These are phyloP conservation scores for Elaeis guineensis DNA, from an alignment of 176 grass and related monocot genomes.

Conservation along the genomic window DNA sequence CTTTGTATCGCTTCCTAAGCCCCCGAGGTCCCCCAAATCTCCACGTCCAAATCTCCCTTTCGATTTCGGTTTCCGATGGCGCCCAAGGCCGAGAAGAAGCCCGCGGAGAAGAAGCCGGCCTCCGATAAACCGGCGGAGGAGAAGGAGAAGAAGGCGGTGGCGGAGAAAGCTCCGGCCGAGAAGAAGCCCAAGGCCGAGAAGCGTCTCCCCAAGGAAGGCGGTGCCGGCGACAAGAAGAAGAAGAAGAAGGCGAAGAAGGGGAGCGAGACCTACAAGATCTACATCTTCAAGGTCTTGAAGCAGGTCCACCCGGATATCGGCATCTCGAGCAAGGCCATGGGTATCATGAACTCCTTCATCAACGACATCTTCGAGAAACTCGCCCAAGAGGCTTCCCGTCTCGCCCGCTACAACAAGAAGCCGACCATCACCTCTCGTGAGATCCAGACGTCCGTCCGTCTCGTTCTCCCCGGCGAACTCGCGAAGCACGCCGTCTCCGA, in stretches of 20 bases:
- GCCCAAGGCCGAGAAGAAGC: slow-evolving; percentile 10
- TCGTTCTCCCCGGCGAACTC: slow-evolving; percentile 56
- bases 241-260: slow-evolving; percentile 20
- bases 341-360: not conserved
- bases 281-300: slow-evolving; percentile 11
- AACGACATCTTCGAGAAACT: not conserved
- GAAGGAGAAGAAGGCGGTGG: slow-evolving; percentile 23
- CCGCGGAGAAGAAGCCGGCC: slow-evolving; percentile 21
- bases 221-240: slow-evolving; percentile 2
- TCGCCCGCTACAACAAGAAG: slow-evolving; percentile 59
- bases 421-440: slow-evolving; percentile 50
- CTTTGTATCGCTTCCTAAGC: too few relatives aligned
- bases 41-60: not conserved
- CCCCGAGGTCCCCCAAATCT: too few relatives aligned
- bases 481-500: slow-evolving; percentile 52
- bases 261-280: slow-evolving; percentile 2
- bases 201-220: slow-evolving; percentile 24
- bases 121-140: slow-evolving; percentile 22
- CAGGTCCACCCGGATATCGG: slow-evolving; percentile 13
- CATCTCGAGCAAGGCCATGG: slow-evolving; percentile 2
- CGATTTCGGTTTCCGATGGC: slow-evolving; percentile 13
- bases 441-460: slow-evolving; percentile 60
- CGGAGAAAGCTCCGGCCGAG: slow-evolving; percentile 7
- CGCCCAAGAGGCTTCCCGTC: not conserved
- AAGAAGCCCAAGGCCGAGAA: slow-evolving; percentile 36